A percentile compares a stretch with the other conserved stretches of the same genome.
Evolutionary conservation across 2,329 filamentous ascomycete species (phyloP).

Genomic region (Acrocalymma vagum): DNA sequence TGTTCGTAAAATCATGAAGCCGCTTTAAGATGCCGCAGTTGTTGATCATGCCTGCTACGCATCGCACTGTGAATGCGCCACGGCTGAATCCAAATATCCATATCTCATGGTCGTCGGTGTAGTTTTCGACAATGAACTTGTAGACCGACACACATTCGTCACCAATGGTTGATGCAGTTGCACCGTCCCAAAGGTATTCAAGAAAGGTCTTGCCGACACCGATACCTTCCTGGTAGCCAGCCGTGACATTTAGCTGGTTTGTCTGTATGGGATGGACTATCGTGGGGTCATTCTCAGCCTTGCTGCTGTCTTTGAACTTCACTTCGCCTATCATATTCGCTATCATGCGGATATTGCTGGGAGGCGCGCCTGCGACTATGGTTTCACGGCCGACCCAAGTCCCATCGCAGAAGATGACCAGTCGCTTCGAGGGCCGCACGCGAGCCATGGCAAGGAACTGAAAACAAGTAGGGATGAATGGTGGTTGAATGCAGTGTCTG

Average conservation of each 20-base stretch:
- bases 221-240: slow-evolving; percentile 47
- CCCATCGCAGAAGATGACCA: slow-evolving; percentile 45
- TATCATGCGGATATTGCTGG: slow-evolving; percentile 42
- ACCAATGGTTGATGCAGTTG: slow-evolving; percentile 44
- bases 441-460: too few relatives aligned
- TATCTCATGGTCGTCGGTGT: slow-evolving; percentile 49
- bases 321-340: slow-evolving; percentile 42
- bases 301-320: slow-evolving; percentile 19
- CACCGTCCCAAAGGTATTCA: slow-evolving; percentile 47
- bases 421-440: slow-evolving; percentile 32
- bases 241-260: slow-evolving; percentile 26
- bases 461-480: too few relatives aligned
- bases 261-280: slow-evolving; percentile 31
- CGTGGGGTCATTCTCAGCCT: slow-evolving; percentile 18
- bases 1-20: slow-evolving; percentile 19
- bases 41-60: slow-evolving; percentile 54
- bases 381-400: slow-evolving; percentile 48
- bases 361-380: slow-evolving; percentile 29
- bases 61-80: slow-evolving; percentile 55
- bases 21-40: slow-evolving; percentile 50
- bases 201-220: slow-evolving; percentile 46
- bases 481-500: too few relatives aligned
- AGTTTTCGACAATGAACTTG: slow-evolving; percentile 46
- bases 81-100: slow-evolving; percentile 57
- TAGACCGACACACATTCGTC: slow-evolving; percentile 46